Percentiles rank a stretch among this genome's conserved stretches.
Evolutionary conservation across 192 early-diverging fungal genomes (phyloP).

Genomic region (Diversispora epigaea): DNA sequence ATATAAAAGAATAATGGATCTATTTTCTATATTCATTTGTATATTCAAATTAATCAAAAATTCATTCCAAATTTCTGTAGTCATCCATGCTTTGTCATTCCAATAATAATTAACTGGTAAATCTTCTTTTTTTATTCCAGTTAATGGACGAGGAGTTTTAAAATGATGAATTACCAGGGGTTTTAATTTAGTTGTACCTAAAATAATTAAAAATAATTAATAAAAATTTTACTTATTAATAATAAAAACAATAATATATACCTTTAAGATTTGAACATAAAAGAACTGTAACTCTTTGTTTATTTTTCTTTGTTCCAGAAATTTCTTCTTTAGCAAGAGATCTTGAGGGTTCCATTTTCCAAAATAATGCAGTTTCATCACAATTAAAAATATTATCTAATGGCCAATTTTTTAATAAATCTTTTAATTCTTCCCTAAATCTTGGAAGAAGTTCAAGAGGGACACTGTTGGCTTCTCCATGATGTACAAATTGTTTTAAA

Average conservation of each 20-base stretch:
- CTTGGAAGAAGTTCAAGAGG: neutral
- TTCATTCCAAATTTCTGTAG: neutral
- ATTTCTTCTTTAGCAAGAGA: neutral
- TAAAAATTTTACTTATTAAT: too few relatives aligned
- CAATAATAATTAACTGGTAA: too few relatives aligned
- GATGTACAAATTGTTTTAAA: neutral
- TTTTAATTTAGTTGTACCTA: constrained; percentile 15
- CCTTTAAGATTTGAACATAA: neutral
- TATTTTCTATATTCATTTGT: neutral
- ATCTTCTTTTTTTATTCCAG: neutral
- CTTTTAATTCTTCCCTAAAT: neutral
- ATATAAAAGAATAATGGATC: neutral
- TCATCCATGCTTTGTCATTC: neutral
- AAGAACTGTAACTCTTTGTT: constrained; percentile 6
- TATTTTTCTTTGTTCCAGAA: constrained; percentile 1
- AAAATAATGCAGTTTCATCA: constrained; percentile 26
- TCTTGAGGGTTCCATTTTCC: neutral
- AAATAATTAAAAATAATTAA: too few relatives aligned
- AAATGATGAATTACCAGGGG: constrained; percentile 18
- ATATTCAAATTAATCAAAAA: constrained; percentile 9
- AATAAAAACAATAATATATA: too few relatives aligned
- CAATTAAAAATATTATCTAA: constrained; percentile 24
- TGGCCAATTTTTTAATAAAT: neutral
- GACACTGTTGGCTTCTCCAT: constrained; percentile 20
- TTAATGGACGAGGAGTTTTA: constrained; percentile 6